Evolutionary conservation across 2,329 filamentous ascomycete species (phyloP), one percentile per base, ranked within the genome.

Genomic region (Neofusicoccum ribis): DNA sequence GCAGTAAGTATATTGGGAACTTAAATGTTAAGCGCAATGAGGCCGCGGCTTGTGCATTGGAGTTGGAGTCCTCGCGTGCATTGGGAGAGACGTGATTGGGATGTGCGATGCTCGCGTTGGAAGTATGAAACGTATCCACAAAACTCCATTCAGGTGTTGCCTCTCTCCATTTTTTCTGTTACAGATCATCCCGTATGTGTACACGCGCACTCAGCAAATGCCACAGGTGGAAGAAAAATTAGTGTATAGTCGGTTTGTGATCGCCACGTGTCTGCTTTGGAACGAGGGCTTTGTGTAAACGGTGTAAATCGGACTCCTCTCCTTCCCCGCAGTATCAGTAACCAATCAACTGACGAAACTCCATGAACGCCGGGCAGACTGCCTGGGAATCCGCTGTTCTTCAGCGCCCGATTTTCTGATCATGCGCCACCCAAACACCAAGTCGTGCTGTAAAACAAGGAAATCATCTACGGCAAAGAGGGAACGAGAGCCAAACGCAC

Each of bases 121-220:
- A 17, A 23, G 23, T 49, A 47, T 47, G 56, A 60, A 47, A 47
- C 43, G 56, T 47, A 60, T 47, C 56, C 39, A 58, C 54, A 58
- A 34, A 58, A 34, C 20, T 34, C 39, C 41, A 36, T 37, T 46
- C 54, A 59, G 54, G 54, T 27, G 41, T 41, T 37, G 56, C 39
- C 34, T 47, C 56, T 60, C 56, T 60, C 56, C 56, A 60, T 36
- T 60, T 60, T 59, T 60, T 49, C 31, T 49, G 56, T 47, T 60
- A 60, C 56, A 47, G 56, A 60, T 60, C 56, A 31, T 39, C 43
- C 23, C n/a, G 27, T 17, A n/a, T 47, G 41, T 47, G 27, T 60
- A 47, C 56, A 60, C 56, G 20, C 39, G 39, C 39, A 59, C 39
- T 59, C 41, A 23, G 43, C 56, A 47, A 17, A 47, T 60, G 56